These are phyloP conservation scores for Sonneratia caseolaris DNA, from an alignment of 345 rosid species.

Conservation along the genomic window DNA sequence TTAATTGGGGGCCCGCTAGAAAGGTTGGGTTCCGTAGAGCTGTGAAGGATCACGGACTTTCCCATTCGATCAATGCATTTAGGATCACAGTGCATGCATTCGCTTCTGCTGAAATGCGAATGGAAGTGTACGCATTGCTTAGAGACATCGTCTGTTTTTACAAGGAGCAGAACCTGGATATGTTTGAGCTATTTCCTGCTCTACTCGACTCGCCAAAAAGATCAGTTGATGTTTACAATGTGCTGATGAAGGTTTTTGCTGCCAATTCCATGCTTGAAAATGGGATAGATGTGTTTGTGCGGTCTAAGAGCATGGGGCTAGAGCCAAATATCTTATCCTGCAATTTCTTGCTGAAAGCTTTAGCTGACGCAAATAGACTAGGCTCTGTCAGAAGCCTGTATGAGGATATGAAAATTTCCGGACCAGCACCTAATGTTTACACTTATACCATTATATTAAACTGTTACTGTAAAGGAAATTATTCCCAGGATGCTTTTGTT, in stretches of 20 bases:
- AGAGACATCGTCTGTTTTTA: constrained; percentile 25
- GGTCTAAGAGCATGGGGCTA: constrained; percentile 23
- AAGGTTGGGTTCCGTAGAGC: constrained; percentile 18
- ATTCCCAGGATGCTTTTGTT: constrained; percentile 15
- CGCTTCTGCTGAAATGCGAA: constrained; percentile 20
- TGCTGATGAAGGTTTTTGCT: constrained; percentile 41
- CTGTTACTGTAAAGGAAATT: constrained; percentile 27
- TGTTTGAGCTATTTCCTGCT: constrained; percentile 22
- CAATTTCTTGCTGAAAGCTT: constrained; percentile 55
- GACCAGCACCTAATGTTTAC: constrained; percentile 38
- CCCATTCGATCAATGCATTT: constrained; percentile 21
- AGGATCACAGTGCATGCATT: constrained; percentile 27
- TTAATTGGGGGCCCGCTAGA: constrained; percentile 31
- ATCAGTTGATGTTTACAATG: constrained; percentile 21
- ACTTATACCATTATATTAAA: constrained; percentile 42
- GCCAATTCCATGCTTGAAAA: constrained; percentile 35
- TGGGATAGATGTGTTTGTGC: constrained; percentile 24
- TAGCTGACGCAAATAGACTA: constrained; percentile 23
- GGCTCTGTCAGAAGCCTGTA: constrained; percentile 20
- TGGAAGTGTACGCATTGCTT: constrained; percentile 34
- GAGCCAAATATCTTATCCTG: constrained; percentile 25
- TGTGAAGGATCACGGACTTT: constrained; percentile 19
- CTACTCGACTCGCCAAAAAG: constrained; percentile 25
- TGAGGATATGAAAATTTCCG: constrained; percentile 31
- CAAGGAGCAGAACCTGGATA: constrained; percentile 20